A percentile compares a stretch with the other conserved stretches of the same genome.
Evolutionary conservation across 2,329 filamentous ascomycete species (phyloP).

Genomic region (Fusarium sp.): DNA sequence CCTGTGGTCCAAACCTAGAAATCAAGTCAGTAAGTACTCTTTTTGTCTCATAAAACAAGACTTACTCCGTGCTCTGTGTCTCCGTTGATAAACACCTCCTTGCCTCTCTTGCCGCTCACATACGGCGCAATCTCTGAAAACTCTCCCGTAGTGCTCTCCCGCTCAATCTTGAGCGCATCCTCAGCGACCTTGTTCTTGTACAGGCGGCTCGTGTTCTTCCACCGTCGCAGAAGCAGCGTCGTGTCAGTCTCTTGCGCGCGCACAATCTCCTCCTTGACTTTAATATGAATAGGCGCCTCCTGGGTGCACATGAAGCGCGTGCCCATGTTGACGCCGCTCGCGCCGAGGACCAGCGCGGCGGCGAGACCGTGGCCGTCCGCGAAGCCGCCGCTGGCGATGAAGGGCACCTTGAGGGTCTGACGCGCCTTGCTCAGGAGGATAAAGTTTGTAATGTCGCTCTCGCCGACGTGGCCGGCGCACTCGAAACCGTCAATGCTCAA

Average conservation of each 20-base stretch:
- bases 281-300: conserved; percentile 90
- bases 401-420: conserved; percentile 86
- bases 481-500: conserved; percentile 97
- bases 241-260: conserved; percentile 91
- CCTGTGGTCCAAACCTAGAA: conserved; percentile 93
- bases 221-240: conserved; percentile 85
- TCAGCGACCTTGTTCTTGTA: conserved; percentile 91
- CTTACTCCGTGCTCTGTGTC: conserved; percentile 90
- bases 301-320: conserved; percentile 97
- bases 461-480: conserved; percentile 90
- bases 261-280: conserved; percentile 95
- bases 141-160: conserved; percentile 83
- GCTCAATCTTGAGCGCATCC: conserved; percentile 85
- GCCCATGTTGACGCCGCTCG: conserved; percentile 98
- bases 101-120: conserved; percentile 90
- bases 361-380: conserved; percentile 94
- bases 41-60: conserved; percentile 39
- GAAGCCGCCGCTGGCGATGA: conserved; percentile 96
- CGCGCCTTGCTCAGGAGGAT: conserved; percentile 87
- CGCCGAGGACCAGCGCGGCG: conserved; percentile 88
- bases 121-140: conserved; percentile 89
- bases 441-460: conserved; percentile 90
- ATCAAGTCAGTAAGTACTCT: conserved; percentile 12
- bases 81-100: conserved; percentile 91
- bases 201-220: conserved; percentile 91